Percentiles rank a stretch among this genome's conserved stretches.
Evolutionary conservation across 495 filamentous ascomycete genomes (phyloP).

Genomic region (Penicillium atrosanguineum): DNA sequence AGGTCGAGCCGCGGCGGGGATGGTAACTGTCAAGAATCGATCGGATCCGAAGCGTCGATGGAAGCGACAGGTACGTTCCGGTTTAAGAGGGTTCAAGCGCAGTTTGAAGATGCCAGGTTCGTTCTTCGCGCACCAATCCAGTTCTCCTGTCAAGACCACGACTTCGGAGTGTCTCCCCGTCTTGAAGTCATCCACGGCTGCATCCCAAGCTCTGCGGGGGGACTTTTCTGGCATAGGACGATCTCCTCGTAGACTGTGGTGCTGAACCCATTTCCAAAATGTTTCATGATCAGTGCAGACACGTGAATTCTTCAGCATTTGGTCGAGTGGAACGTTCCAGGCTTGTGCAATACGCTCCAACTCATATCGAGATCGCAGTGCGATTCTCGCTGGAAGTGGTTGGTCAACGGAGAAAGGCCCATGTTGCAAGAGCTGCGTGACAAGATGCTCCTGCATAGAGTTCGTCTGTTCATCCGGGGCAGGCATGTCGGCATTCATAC

Average conservation of each 20-base stretch:
- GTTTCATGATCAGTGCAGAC: conserved; percentile 29
- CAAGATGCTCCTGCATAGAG: conserved; percentile 20
- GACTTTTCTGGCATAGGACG: conserved; percentile 39
- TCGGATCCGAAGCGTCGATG: conserved; percentile 49
- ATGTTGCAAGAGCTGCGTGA: conserved; percentile 24
- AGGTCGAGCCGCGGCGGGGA: conserved; percentile 37
- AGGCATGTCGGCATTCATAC: neutral
- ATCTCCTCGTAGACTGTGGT: conserved; percentile 27
- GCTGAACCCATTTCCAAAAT: conserved; percentile 41
- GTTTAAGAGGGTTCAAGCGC: conserved; percentile 40
- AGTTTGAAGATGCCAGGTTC: conserved; percentile 42
- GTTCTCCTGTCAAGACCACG: conserved; percentile 40
- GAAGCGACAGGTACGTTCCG: conserved; percentile 46
- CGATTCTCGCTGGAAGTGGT: conserved; percentile 26
- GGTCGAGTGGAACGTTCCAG: conserved; percentile 34
- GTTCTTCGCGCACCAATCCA: conserved; percentile 37
- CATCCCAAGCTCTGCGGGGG: conserved; percentile 40
- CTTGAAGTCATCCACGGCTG: conserved; percentile 32
- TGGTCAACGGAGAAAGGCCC: conserved; percentile 37
- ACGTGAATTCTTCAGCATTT: conserved; percentile 29
- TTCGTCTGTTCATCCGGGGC: neutral
- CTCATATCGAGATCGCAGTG: conserved; percentile 46
- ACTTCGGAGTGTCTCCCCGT: conserved; percentile 38
- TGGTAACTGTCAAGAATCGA: conserved; percentile 42
- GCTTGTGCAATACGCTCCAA: conserved; percentile 36